These are phyloP conservation scores for Cystobasidium tubakii DNA, from an alignment of 768 basidiomycete genomes.

Conservation along the genomic window DNA sequence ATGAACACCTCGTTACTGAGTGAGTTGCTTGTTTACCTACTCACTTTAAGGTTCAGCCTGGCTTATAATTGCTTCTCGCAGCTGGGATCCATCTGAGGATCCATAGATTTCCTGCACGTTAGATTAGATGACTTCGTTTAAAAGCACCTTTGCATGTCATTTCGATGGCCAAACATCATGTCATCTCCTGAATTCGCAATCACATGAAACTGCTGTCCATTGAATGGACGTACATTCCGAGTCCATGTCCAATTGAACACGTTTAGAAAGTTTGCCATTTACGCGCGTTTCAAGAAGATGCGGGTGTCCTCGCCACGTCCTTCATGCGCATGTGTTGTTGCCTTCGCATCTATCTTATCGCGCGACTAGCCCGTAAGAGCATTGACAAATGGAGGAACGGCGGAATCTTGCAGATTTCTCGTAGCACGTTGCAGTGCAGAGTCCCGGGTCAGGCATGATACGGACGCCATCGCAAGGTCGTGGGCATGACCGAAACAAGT, in stretches of 20 bases:
- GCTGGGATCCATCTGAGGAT: slow-evolving; percentile 34
- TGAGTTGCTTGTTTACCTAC: not conserved
- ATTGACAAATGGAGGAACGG: not conserved
- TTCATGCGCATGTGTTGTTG: not conserved
- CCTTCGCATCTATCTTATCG: not conserved
- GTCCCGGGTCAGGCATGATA: not conserved
- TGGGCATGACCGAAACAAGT: slow-evolving; percentile 3
- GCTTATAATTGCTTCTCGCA: not conserved
- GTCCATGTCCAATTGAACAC: no score
- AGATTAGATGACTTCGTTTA: no score
- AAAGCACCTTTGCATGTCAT: no score
- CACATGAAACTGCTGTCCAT: no score
- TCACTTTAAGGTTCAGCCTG: not conserved
- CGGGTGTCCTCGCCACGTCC: not conserved
- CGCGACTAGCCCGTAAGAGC: not conserved
- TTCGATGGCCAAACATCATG: no score
- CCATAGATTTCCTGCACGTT: slow-evolving; percentile 1
- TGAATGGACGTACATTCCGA: no score
- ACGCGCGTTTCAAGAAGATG: no score
- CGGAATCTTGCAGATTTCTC: not conserved
- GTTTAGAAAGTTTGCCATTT: no score
- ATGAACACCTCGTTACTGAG: slow-evolving; percentile 39
- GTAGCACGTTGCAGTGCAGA: not conserved
- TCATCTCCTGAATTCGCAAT: no score
- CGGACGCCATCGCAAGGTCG: not conserved